A percentile compares a stretch with the other conserved stretches of the same genome.
phyloP scores from a whole-genome alignment of 306 rosid species.

The Quillaja saponaria region DNA sequence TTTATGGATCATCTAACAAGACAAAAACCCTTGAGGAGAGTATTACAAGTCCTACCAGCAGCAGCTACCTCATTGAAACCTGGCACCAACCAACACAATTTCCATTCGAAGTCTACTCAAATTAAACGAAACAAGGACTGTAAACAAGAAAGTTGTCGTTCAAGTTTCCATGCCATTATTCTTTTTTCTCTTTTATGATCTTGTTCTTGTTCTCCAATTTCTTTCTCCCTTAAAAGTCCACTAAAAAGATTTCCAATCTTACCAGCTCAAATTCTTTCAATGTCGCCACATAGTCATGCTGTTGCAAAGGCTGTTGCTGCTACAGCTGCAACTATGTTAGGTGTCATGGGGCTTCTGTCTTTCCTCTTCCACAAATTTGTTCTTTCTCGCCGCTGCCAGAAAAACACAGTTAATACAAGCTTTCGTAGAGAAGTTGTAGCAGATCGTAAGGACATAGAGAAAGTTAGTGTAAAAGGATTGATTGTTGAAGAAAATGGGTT shows the following conservation, averaged over 20 bases:
- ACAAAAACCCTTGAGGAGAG: not conserved
- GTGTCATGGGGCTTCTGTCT: constrained; percentile 39
- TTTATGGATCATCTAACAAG: constrained; percentile 19
- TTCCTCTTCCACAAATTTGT: constrained; percentile 36
- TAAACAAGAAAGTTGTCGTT: not conserved
- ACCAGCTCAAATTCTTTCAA: constrained; percentile 22
- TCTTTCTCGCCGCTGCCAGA: constrained; percentile 28
- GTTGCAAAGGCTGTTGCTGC: constrained; percentile 52
- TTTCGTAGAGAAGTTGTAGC: constrained; percentile 32
- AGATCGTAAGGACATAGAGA: constrained; percentile 39
- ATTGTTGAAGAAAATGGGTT: constrained; percentile 51
- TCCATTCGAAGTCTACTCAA: not conserved
- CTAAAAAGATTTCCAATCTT: constrained; percentile 11
- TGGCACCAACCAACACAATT: constrained; percentile 36
- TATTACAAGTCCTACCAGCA: constrained; percentile 26
- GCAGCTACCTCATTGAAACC: constrained; percentile 59
- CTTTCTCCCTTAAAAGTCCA: constrained; percentile 12
- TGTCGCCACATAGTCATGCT: constrained; percentile 35
- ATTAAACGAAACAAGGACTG: not conserved
- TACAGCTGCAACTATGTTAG: constrained; percentile 50
- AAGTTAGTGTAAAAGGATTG: constrained; percentile 46
- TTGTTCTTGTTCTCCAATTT: not conserved
- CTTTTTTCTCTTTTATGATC: not conserved
- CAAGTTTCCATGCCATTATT: not conserved
- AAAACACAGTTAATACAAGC: constrained; percentile 35